Percentiles rank a stretch among this genome's conserved stretches.
These are phyloP conservation scores for Saccharomyces cerevisiae DNA, from an alignment of 805 yeast genomes.

Conservation along the genomic window DNA sequence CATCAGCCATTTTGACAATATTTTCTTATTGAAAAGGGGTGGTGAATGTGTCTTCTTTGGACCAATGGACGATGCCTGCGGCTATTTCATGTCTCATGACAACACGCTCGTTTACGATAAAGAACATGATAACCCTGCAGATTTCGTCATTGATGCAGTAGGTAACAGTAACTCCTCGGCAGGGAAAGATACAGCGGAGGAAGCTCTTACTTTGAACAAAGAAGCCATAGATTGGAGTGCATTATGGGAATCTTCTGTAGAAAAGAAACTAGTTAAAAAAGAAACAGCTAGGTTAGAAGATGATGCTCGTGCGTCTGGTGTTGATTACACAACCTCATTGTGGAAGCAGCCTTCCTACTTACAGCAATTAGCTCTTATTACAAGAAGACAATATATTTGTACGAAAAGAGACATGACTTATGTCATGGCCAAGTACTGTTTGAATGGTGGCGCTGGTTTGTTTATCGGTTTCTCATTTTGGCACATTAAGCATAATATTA, in stretches of 20 bases:
- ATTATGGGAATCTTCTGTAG: conserved; percentile 19
- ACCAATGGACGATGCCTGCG: conserved; percentile 54
- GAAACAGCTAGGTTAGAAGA: conserved; percentile 11
- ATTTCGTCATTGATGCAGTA: conserved; percentile 61
- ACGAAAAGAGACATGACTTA: conserved; percentile 57
- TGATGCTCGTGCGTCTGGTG: conserved; percentile 11
- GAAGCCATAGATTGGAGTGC: conserved; percentile 11
- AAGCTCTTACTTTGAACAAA: conserved; percentile 1
- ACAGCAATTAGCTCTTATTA: conserved; percentile 37
- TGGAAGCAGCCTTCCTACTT: conserved; percentile 35
- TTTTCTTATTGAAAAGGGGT: conserved; percentile 56
- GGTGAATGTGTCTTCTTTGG: conserved; percentile 70
- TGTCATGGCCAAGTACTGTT: conserved; percentile 49
- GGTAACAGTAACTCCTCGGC: conserved; percentile 54
- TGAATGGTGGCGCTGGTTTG: conserved; percentile 47
- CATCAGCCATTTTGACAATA: conserved; percentile 51
- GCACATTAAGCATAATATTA: conserved; percentile 43
- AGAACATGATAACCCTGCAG: conserved; percentile 60
- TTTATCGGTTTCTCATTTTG: conserved; percentile 72
- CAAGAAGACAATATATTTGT: conserved; percentile 36
- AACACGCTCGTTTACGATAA: conserved; percentile 44
- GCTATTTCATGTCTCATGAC: conserved; percentile 47
- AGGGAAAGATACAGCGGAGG: conserved; percentile 17
- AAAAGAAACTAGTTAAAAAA: conserved; percentile 5
- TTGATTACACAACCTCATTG: conserved; percentile 12